Conservation (phyloP, 441 rosid species). For the Mallotus repandus region DNA sequence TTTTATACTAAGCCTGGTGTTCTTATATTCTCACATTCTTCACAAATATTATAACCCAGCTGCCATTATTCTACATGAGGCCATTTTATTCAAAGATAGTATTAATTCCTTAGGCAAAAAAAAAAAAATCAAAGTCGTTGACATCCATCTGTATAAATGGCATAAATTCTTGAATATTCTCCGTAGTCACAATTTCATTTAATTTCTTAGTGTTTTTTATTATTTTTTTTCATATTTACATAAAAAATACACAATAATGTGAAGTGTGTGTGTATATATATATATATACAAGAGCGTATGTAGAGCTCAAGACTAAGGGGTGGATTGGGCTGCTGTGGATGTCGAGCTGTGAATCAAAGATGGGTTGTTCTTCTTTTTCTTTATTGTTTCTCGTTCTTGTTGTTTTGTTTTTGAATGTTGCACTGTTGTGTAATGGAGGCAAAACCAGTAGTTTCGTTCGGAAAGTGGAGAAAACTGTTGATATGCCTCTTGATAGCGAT, state of each 20-base stretch:
- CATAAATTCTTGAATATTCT: conserved; percentile 27
- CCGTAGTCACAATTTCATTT: neutral
- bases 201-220: neutral
- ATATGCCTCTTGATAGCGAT: conserved; percentile 82
- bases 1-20: no score
- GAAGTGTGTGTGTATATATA: no score
- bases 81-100: no score
- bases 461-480: conserved; percentile 43
- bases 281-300: neutral
- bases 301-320: neutral
- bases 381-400: conserved; percentile 27
- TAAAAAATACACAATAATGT: no score
- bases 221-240: no score
- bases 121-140: neutral
- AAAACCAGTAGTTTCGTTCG: conserved; percentile 64
- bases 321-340: neutral
- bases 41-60: no score
- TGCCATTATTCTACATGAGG: no score
- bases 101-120: no score
- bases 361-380: conserved; percentile 27
- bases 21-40: no score
- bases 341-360: conserved; percentile 4
- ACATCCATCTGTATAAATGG: conserved; percentile 10
- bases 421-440: conserved; percentile 63
- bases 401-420: conserved; percentile 37